These are phyloP conservation scores for Oldenlandia corymbosa DNA, from an alignment of 257 asterid species.

Conservation along the genomic window DNA sequence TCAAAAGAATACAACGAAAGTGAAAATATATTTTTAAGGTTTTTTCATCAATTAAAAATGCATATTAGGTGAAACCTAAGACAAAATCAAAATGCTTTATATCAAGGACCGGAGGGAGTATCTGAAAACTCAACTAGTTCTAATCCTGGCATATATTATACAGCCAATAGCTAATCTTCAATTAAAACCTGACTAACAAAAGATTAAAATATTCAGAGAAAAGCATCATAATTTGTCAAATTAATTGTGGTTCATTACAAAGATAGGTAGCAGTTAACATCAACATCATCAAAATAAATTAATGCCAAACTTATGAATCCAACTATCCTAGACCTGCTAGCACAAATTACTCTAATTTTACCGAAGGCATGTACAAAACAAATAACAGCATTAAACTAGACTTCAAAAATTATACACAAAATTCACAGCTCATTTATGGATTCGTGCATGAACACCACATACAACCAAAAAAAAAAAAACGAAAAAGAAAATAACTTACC, in stretches of 20 bases:
- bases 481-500: slow-evolving; percentile 43
- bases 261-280: neutral
- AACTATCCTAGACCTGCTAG: neutral
- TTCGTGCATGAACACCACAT: neutral
- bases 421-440: neutral
- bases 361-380: neutral
- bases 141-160: neutral
- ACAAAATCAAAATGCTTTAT: too few species aligned
- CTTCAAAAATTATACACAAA: neutral
- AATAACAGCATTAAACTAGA: neutral
- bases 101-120: too few species aligned
- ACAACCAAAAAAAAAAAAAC: too few species aligned
- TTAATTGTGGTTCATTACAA: neutral
- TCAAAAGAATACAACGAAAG: too few species aligned
- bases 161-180: neutral
- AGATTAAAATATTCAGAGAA: neutral
- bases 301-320: neutral
- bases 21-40: too few species aligned
- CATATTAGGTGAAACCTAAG: too few species aligned
- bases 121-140: neutral
- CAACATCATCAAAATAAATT: neutral
- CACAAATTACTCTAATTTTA: neutral
- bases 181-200: neutral
- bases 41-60: too few species aligned
- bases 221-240: neutral